These are phyloP conservation scores for Proliferodiscus dingleyae DNA, from an alignment of 2,329 filamentous ascomycete species.

Conservation along the genomic window DNA sequence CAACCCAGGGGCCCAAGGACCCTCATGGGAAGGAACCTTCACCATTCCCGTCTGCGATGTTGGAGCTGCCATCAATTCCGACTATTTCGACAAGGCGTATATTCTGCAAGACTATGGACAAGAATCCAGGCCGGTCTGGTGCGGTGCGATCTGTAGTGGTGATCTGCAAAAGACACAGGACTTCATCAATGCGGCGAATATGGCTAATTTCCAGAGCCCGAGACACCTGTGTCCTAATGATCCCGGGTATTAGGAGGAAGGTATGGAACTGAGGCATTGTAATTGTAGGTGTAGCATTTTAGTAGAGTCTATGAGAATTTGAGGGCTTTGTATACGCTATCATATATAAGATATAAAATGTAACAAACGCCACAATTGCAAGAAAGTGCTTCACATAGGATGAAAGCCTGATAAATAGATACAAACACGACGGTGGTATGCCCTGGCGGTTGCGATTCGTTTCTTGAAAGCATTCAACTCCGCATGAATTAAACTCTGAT, in stretches of 20 bases:
- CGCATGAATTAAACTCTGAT: no score
- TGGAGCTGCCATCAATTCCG: neutral
- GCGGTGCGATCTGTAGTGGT: neutral
- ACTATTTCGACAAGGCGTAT: neutral
- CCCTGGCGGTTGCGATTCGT: no score
- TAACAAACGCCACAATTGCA: no score
- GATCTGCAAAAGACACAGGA: neutral
- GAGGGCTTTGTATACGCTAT: no score
- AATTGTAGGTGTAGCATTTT: no score
- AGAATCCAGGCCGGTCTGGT: neutral
- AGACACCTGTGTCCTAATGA: constrained; percentile 1
- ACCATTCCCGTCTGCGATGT: constrained; percentile 4
- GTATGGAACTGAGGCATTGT: no score
- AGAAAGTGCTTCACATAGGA: no score
- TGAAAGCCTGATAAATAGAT: no score
- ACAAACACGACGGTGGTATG: no score
- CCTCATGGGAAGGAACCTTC: constrained; percentile 2
- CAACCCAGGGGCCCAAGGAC: constrained; percentile 1
- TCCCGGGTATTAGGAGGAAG: neutral
- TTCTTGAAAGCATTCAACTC: no score
- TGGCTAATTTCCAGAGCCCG: neutral
- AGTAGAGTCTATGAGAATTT: no score
- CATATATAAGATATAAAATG: no score
- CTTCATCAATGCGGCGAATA: constrained; percentile 1
- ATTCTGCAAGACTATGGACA: neutral